Base-by-base conservation (phyloP, 805 yeast genomes). In the Candida nanaspora region DNA sequence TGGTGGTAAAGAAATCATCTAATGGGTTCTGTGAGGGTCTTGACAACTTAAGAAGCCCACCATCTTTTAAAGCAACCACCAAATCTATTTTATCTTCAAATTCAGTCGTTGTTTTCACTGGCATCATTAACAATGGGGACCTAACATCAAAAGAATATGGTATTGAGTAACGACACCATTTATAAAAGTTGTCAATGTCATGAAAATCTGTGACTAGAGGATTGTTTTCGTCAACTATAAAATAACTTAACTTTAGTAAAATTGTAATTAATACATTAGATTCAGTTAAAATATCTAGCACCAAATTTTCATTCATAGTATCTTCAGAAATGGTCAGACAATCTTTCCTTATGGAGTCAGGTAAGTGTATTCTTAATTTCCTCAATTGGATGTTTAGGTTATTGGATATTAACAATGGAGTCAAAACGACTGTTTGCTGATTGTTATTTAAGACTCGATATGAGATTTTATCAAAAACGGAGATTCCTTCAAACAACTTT, bases 61-160 rank as follows among this genome's bases (percentile, higher is more conserved):
- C 96, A 61, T 89, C 95, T 34, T 70, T 69, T 37, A 88, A 65
- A 4, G 86, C 68, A 0, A 82, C 76, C 3, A 87, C 55, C 8
- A 78, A 53, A 35, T 71, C 68, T 3, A 54, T 50, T 0, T 62
- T 46, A 26, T 74, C 69, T 14, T 79, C 58, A n/a, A 6, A n/a
- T 13, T 28, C 15, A 6, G 10, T 29, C 6, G 32, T n/a, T n/a
- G 32, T 29, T 5, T 31, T 16, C 9, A 31, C 16, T 15, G 20
- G 20, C 14, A 7, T 63, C 45, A 83, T 50, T 18, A 69, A 59
- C 33, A 75, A 73, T 2, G 91, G 87, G 20, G 61, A 59, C 50
- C 83, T 68, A 6, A 74, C 54, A 26, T 74, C 76, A 48, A 81
- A 78, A 7, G 77, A 71, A 56, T 81, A 84, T 1, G 93, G 89